Base-by-base conservation (phyloP, 2,329 filamentous ascomycete genomes). In the Bipolaris cookei region DNA sequence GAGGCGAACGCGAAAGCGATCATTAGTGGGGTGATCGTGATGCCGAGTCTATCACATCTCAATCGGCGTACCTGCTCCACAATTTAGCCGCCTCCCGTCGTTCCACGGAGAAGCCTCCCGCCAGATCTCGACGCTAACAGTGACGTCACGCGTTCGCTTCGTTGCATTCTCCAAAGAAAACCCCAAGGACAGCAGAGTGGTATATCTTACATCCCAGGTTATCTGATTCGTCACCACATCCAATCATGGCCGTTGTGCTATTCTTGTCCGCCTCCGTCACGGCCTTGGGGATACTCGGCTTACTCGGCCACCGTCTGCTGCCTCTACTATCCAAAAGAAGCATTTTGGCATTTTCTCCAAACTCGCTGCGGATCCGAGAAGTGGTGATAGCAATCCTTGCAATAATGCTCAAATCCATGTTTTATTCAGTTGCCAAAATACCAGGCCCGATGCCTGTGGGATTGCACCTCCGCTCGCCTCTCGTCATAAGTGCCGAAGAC, bases 301-400 rank as follows among this genome's bases (percentile, higher is more conserved):
- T 38, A 2, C 47, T 41, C 35, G 51, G 42, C 20, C 48, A 56
- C 37, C 56, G 52, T n/a, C 52, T 55, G 11, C 30, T 38, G 5
- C 56, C 51, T n/a, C 13, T 59, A 20, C 41, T 59, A 11, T 41
- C 41, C 6, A 51, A 20, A 18, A 41, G 28, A 30, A 41, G 46
- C 10, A 51, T 16, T 16, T 37, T 59, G n/a, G 18, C 46, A 8
- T 56, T 59, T 28, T 51, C 56, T 37, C 56, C 56, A 39, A 54
- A 54, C 37, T 28, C 42, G 14, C 56, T 59, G 21, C 52, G 46
- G 10, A 56, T 16, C 7, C 34, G 37, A 16, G 56, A 56, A 32
- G 32, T 56, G 20, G 38, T 56, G 18, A 16, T 59, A 51, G 41
- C 52, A 23, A 51, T 56, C 37, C 3, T 47, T n/a, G 42, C 30